Evolutionary conservation across 2,329 filamentous ascomycete genomes (phyloP).

Genomic region (Xylaria sp.): DNA sequence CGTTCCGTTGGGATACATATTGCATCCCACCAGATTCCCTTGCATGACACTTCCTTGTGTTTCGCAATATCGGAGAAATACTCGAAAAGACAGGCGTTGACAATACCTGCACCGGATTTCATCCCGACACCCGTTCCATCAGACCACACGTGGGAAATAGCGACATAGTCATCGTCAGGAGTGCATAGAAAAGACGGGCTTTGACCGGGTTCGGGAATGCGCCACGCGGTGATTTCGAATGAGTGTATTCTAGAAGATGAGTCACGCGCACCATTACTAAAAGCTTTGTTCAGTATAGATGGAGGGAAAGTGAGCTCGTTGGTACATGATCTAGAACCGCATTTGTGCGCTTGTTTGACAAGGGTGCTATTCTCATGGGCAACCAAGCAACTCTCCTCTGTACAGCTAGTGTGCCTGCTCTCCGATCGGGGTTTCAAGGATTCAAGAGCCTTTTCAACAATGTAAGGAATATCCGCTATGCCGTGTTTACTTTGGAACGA

Average conservation of each 20-base stretch:
- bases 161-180: neutral
- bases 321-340: conserved; percentile 4
- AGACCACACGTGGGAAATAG: neutral
- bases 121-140: conserved; percentile 28
- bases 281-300: conserved; percentile 10
- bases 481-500: conserved; percentile 18
- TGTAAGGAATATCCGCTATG: conserved; percentile 15
- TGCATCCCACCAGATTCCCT: conserved; percentile 43
- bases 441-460: conserved; percentile 19
- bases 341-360: conserved; percentile 19
- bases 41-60: conserved; percentile 5
- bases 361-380: conserved; percentile 17
- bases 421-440: conserved; percentile 2
- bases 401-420: conserved; percentile 12
- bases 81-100: conserved; percentile 38
- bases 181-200: neutral
- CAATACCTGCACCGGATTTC: conserved; percentile 25
- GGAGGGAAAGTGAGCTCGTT: conserved; percentile 17
- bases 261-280: neutral
- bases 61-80: conserved; percentile 32
- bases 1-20: conserved; percentile 35
- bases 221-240: too few species aligned
- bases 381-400: conserved; percentile 11
- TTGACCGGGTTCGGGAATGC: neutral
- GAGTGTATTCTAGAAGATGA: neutral